Evolutionary conservation across 106 monocot species (phyloP), one percentile per base, ranked within the genome.

Genomic region (Dendrobium officinale): DNA sequence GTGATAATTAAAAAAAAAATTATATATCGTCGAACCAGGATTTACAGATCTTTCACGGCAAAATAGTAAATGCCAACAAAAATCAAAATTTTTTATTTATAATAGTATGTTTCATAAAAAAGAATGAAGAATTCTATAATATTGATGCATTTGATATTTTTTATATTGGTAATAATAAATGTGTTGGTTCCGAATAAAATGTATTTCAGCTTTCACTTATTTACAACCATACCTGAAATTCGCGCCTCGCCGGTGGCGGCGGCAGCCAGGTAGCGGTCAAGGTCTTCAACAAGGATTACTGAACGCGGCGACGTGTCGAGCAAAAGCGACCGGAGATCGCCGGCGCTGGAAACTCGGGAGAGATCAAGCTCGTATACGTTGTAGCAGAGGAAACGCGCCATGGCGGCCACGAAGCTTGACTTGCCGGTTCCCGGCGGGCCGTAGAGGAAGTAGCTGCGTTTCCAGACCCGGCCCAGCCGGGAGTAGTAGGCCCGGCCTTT

Each of bases 371-470:
- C 87, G 87, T 93, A 93, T 56, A 91, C 31, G 80, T 93, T 91
- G 85, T 82, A 93, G 61, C 73, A 41, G 49, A 93, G 84, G 84
- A 89, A 91, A 17, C 86, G 84, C 7, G 93, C 88, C 84, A 93
- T 91, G 79, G 93, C 93, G 1, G 87, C 91, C 37, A 83, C 87
- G 80, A 93, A 89, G 49, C 88, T 83, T 49, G 93, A 88, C 74
- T 93, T 93, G 9, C 91, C 91, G 37, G 93, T 91, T 44, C 93
- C 93, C n/a, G 87, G 89, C 4, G 89, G 82, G 40, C 93, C 93
- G 84, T 87, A 80, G 7, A 93, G 85, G 72, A 93, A 89, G 79
- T 93, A 93, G 27, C 91, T 93, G 40, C 93, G 87, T 54, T 87
- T 87, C 93, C 93, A 93, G 9, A 85, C 84, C 26, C 85, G 85